Percentiles rank a stretch among this genome's conserved stretches.
Evolutionary conservation across 495 filamentous ascomycete species (phyloP).

Genomic region (Aspergillus incahuasiensis): DNA sequence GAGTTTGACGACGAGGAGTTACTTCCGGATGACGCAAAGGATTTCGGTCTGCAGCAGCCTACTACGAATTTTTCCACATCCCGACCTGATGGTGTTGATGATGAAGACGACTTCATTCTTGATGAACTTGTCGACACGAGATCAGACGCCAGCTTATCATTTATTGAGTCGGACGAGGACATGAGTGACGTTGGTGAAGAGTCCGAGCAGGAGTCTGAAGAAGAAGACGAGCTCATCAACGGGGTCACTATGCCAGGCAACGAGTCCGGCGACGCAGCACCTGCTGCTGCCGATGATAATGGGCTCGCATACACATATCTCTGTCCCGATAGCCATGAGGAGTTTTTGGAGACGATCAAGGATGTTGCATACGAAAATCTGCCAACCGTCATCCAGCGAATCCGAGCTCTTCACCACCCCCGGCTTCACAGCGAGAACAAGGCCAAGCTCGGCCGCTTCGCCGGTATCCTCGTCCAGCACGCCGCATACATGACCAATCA

Average conservation of each 20-base stretch:
- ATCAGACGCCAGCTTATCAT: slow-evolving; percentile 50
- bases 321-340: slow-evolving; percentile 72
- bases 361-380: slow-evolving; percentile 56
- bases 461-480: slow-evolving; percentile 71
- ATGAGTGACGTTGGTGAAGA: slow-evolving; percentile 43
- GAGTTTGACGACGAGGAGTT: slow-evolving; percentile 35
- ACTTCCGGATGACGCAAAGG: slow-evolving; percentile 48
- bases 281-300: slow-evolving; percentile 37
- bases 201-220: slow-evolving; percentile 11
- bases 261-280: slow-evolving; percentile 17
- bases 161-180: slow-evolving; percentile 46
- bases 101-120: slow-evolving; percentile 88
- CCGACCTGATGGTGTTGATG: slow-evolving; percentile 58
- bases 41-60: slow-evolving; percentile 49
- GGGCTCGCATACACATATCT: slow-evolving; percentile 74
- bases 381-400: slow-evolving; percentile 78
- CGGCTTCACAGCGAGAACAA: slow-evolving; percentile 82
- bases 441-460: slow-evolving; percentile 69
- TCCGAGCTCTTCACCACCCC: slow-evolving; percentile 85
- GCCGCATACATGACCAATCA: slow-evolving; percentile 61
- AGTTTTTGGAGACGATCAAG: slow-evolving; percentile 63
- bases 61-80: slow-evolving; percentile 23
- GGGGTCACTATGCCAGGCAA: slow-evolving; percentile 30
- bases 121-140: slow-evolving; percentile 68
- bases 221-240: slow-evolving; percentile 44